Evolutionary conservation across 495 filamentous ascomycete genomes (phyloP).

Genomic region (Talaromyces stipitatus): DNA sequence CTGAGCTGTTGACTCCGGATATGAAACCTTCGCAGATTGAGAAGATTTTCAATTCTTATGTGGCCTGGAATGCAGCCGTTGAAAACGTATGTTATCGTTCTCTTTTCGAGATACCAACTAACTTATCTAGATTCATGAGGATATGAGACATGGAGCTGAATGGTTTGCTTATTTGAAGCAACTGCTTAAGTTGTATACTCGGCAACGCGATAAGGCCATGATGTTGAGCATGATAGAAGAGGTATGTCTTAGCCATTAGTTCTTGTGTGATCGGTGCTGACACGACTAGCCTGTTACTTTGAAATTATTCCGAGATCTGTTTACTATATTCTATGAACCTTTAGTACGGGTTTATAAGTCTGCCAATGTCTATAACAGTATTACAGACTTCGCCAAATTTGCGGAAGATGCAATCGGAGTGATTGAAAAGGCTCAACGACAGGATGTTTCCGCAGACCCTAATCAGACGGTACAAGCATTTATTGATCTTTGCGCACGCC

Average conservation of each 20-base stretch:
- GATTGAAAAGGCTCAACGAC: slow-evolving; percentile 80
- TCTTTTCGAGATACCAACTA: slow-evolving; percentile 10
- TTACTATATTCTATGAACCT: slow-evolving; percentile 98
- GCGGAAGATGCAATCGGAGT: slow-evolving; percentile 86
- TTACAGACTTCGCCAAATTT: slow-evolving; percentile 92
- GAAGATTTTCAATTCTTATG: slow-evolving; percentile 84
- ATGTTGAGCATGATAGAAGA: slow-evolving; percentile 96
- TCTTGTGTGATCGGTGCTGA: neutral
- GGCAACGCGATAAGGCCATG: slow-evolving; percentile 92
- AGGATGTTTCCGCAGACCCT: slow-evolving; percentile 88
- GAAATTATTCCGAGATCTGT: slow-evolving; percentile 88
- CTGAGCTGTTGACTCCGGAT: slow-evolving; percentile 61
- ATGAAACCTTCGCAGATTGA: slow-evolving; percentile 67
- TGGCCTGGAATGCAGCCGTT: slow-evolving; percentile 93
- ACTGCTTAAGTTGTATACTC: slow-evolving; percentile 81
- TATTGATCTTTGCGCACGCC: slow-evolving; percentile 91
- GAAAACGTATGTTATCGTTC: slow-evolving; percentile 55
- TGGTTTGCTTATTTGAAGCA: slow-evolving; percentile 94
- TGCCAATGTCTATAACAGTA: slow-evolving; percentile 92
- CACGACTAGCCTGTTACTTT: slow-evolving; percentile 62
- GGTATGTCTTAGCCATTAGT: slow-evolving; percentile 15
- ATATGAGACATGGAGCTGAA: slow-evolving; percentile 79
- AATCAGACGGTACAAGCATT: slow-evolving; percentile 99
- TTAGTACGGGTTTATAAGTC: slow-evolving; percentile 96
- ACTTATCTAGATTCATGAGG: slow-evolving; percentile 49